These are phyloP conservation scores for Neonectria coccinea DNA, from an alignment of 2,329 filamentous ascomycete species.

Conservation along the genomic window DNA sequence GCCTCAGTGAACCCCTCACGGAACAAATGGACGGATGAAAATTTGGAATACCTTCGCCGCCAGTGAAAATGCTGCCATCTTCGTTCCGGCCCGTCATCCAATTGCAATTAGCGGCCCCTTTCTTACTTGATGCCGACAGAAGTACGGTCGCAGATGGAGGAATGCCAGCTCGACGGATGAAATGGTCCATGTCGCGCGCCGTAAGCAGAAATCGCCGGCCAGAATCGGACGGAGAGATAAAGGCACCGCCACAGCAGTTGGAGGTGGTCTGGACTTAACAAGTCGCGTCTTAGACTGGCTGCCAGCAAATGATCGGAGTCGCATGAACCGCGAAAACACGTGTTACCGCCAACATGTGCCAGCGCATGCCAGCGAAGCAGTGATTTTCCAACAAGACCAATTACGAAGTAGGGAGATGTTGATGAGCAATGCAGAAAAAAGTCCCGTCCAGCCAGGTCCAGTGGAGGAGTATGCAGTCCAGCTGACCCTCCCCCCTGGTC, in stretches of 20 bases:
- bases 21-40: not conserved
- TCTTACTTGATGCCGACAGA: not conserved
- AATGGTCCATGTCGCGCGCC: not conserved
- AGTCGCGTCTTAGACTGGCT: not conserved
- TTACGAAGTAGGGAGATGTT: too few species aligned
- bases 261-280: not conserved
- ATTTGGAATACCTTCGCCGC: too few species aligned
- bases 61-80: too few species aligned
- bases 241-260: not conserved
- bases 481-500: too few species aligned
- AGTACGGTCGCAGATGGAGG: too few species aligned
- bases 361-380: conserved; percentile 4
- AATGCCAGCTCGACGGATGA: not conserved
- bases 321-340: not conserved
- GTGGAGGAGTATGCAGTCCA: too few species aligned
- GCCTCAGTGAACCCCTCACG: not conserved
- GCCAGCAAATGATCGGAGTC: not conserved
- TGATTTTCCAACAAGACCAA: not conserved
- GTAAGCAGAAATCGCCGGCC: conserved; percentile 1
- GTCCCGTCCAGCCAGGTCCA: too few species aligned
- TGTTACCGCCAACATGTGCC: not conserved
- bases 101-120: not conserved
- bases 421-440: too few species aligned
- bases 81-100: too few species aligned
- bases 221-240: not conserved